These are phyloP conservation scores for Fragaria iinumae DNA, from an alignment of 306 rosid species.

Conservation along the genomic window DNA sequence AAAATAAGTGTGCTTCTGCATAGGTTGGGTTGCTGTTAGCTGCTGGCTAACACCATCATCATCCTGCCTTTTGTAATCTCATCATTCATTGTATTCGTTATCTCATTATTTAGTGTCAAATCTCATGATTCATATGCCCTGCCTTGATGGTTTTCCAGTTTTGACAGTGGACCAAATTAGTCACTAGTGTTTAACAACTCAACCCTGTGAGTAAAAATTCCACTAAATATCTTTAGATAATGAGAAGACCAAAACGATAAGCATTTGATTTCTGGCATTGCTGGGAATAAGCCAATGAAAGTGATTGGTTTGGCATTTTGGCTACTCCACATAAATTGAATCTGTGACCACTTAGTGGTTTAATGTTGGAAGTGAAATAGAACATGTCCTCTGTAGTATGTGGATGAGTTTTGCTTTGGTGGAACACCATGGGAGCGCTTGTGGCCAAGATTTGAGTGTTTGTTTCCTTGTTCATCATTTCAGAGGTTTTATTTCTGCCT, in stretches of 20 bases:
- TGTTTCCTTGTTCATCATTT: not conserved
- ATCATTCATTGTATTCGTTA: not conserved
- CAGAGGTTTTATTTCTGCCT: not conserved
- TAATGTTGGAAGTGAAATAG: not conserved
- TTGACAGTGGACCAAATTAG: not conserved
- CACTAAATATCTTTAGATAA: not conserved
- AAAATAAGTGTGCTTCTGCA: not conserved
- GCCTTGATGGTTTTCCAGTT: not conserved
- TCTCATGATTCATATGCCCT: not conserved
- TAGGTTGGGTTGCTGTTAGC: constrained; percentile 35
- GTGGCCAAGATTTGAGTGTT: not conserved
- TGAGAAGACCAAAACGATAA: not conserved
- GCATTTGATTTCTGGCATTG: not conserved
- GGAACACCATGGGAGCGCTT: not conserved
- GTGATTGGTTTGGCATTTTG: not conserved
- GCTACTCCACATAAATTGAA: not conserved
- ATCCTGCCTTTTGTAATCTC: constrained; percentile 1
- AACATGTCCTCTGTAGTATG: not conserved
- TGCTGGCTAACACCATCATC: constrained; percentile 42
- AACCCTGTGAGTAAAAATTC: not conserved
- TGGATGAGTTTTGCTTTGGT: not conserved
- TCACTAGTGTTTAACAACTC: not conserved
- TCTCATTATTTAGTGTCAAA: not conserved
- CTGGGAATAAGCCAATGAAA: not conserved
- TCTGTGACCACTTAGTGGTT: not conserved